Conservation (phyloP, 768 basidiomycete genomes). For the Neoboletus magnificus region DNA sequence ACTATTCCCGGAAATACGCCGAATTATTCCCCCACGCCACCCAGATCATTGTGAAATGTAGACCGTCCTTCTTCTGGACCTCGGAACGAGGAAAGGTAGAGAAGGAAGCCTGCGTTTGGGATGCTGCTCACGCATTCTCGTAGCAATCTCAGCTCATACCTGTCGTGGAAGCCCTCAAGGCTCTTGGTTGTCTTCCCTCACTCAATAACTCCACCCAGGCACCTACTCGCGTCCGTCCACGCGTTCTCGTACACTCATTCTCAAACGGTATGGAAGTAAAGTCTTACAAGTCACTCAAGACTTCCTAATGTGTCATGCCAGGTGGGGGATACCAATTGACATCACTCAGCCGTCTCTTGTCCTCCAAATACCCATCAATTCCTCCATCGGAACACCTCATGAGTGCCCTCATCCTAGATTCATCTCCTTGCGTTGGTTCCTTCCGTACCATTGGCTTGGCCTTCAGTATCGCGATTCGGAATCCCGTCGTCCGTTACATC, state of each 20-base stretch:
- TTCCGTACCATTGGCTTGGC: slow-evolving; percentile 21
- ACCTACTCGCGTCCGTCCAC: slow-evolving; percentile 9
- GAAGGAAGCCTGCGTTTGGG: background rate
- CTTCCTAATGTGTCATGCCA: background rate
- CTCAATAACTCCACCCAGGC: background rate
- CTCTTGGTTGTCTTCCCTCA: slow-evolving; percentile 22
- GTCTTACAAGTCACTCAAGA: background rate
- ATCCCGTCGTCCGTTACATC: slow-evolving; percentile 16
- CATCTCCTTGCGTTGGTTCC: slow-evolving; percentile 13
- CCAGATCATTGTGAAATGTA: slow-evolving; percentile 27
- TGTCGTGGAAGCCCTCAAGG: slow-evolving; percentile 21
- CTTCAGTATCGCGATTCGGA: slow-evolving; percentile 20
- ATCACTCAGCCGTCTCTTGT: slow-evolving; percentile 16
- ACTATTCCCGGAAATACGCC: slow-evolving; percentile 23
- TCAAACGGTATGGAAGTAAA: slow-evolving; percentile 24
- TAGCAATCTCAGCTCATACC: slow-evolving; percentile 21
- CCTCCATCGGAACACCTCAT: background rate
- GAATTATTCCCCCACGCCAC: slow-evolving; percentile 27
- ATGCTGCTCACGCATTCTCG: background rate
- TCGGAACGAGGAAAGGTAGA: slow-evolving; percentile 11
- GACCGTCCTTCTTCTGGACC: slow-evolving; percentile 20
- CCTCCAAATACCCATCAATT: slow-evolving; percentile 14
- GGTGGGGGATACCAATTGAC: slow-evolving; percentile 24
- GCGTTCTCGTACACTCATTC: slow-evolving; percentile 28
- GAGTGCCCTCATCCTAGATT: slow-evolving; percentile 24